phyloP scores from a whole-genome alignment of 768 basidiomycete genomes.

The Floccularia luteovirens region DNA sequence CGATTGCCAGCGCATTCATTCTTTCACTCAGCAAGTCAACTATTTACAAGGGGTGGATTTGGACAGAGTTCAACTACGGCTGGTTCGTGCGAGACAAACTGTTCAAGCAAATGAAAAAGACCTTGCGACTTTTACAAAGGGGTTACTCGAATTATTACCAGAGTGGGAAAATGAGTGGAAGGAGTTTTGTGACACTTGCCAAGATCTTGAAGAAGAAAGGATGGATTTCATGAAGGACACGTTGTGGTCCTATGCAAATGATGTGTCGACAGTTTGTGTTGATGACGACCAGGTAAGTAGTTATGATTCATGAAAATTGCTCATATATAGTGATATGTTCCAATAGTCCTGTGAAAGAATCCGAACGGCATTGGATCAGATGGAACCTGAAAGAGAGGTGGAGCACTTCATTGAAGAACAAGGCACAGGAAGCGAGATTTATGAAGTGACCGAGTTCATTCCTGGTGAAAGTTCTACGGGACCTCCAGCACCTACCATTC shows the following conservation, averaged over 20 bases:
- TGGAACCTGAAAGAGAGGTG: conserved; percentile 81
- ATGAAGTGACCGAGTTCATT: conserved; percentile 69
- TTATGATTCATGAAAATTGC: conserved; percentile 3
- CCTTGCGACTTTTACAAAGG: conserved; percentile 72
- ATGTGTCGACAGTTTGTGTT: conserved; percentile 91
- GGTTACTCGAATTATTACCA: conserved; percentile 61
- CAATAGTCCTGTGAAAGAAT: conserved; percentile 84
- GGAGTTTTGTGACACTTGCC: conserved; percentile 89
- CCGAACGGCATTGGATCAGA: conserved; percentile 76
- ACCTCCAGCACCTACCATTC: conserved; percentile 14
- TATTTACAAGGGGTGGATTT: conserved; percentile 85
- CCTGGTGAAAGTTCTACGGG: conserved; percentile 46
- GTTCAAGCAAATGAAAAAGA: conserved; percentile 89
- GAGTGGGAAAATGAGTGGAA: conserved; percentile 96
- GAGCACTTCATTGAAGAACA: conserved; percentile 81
- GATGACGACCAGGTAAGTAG: conserved; percentile 86
- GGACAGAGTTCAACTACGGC: conserved; percentile 76
- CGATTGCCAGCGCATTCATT: conserved; percentile 85
- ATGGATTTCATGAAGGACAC: conserved; percentile 91
- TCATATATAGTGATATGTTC: conserved; percentile 4
- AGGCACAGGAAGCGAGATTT: conserved; percentile 80
- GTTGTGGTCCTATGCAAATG: conserved; percentile 93
- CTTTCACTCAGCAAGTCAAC: conserved; percentile 79
- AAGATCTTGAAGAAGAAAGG: conserved; percentile 95
- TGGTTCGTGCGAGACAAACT: conserved; percentile 80